These are phyloP conservation scores for Durusdinium trenchii DNA, from an alignment of 73 alveolate species.

Conservation along the genomic window DNA sequence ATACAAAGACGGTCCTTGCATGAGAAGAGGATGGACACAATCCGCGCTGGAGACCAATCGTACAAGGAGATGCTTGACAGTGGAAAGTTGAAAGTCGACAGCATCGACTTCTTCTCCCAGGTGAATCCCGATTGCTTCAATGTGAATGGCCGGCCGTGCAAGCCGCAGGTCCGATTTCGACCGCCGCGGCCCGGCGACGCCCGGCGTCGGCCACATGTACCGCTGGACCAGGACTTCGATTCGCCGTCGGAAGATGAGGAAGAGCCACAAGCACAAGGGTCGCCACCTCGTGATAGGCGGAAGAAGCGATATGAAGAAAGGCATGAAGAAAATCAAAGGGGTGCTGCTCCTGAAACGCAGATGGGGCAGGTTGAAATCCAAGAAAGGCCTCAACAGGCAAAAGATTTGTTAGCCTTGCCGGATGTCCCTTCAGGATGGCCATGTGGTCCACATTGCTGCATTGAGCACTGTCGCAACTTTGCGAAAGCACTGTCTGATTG, in stretches of 20 bases:
- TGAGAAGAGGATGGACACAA: too few species aligned
- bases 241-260: constrained; percentile 36
- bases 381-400: constrained; percentile 41
- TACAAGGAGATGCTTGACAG: too few species aligned
- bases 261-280: background rate
- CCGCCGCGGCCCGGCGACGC: constrained; percentile 29
- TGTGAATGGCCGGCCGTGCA: background rate
- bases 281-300: too few species aligned
- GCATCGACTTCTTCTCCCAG: too few species aligned
- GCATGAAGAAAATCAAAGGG: too few species aligned
- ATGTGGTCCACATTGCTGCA: constrained; percentile 29
- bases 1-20: too few species aligned
- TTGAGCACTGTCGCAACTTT: constrained; percentile 9
- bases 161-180: constrained; percentile 21
- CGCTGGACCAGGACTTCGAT: constrained; percentile 56
- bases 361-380: constrained; percentile 34
- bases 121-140: constrained; percentile 60
- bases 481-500: constrained; percentile 45
- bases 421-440: background rate
- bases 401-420: background rate
- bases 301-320: too few species aligned
- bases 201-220: constrained; percentile 57
- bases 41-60: too few species aligned
- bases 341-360: constrained; percentile 6
- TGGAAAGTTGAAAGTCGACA: too few species aligned